A percentile compares a stretch with the other conserved stretches of the same genome.
These are phyloP conservation scores for Cladosporium velox DNA, from an alignment of 2,329 filamentous ascomycete species.

Conservation along the genomic window DNA sequence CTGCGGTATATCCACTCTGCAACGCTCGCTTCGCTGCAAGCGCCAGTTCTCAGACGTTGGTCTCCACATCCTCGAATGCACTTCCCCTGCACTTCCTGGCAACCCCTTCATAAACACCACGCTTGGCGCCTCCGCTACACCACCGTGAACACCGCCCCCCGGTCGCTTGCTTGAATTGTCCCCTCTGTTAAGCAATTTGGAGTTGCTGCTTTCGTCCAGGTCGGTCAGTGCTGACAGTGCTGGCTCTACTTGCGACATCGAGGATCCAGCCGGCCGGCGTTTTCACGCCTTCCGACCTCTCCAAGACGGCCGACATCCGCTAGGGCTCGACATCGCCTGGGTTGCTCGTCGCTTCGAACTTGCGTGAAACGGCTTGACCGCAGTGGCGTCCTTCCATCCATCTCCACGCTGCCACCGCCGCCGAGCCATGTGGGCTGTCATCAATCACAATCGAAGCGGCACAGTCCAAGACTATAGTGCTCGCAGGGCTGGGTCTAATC, in stretches of 20 bases:
- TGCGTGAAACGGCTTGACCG: conserved; percentile 13
- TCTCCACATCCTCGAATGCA: conserved; percentile 5
- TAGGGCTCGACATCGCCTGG: conserved; percentile 6
- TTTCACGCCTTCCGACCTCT: background rate
- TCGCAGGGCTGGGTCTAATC: conserved; percentile 3
- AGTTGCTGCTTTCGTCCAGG: background rate
- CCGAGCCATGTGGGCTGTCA: conserved; percentile 16
- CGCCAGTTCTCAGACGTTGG: conserved; percentile 12
- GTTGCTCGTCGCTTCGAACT: conserved; percentile 7
- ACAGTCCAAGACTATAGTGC: background rate
- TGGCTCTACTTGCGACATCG: conserved; percentile 19
- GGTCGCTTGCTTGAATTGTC: too few species aligned
- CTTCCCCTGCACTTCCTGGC: background rate
- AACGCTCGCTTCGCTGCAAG: conserved; percentile 15
- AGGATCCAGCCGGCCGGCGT: conserved; percentile 4
- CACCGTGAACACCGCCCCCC: background rate
- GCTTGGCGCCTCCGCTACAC: background rate
- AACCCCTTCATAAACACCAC: conserved; percentile 17
- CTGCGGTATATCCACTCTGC: background rate
- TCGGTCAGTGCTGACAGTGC: background rate
- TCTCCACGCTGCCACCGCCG: background rate
- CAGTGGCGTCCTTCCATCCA: conserved; percentile 3
- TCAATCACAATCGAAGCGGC: conserved; percentile 4
- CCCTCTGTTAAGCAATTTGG: background rate
- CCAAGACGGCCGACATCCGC: conserved; percentile 2